Evolutionary conservation across 2,329 filamentous ascomycete genomes (phyloP), one percentile per base, ranked within the genome.

Genomic region (Neonectria magnoliae): DNA sequence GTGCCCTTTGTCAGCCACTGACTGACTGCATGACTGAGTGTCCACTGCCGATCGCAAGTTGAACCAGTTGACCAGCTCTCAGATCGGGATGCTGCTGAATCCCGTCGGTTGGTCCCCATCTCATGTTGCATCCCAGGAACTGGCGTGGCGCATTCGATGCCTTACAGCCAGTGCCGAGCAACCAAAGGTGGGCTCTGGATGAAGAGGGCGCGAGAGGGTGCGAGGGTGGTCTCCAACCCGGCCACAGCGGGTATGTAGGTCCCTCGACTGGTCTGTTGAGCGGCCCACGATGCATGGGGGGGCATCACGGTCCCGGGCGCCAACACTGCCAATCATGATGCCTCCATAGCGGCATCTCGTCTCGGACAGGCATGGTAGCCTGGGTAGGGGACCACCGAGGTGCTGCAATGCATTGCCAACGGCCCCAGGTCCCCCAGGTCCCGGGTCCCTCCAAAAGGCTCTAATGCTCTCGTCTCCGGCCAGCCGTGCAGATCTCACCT

Each of bases 261-360:
- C 68, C 73, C 70, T 71, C 63, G 64, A 75, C 67, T 71, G 71
- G 70, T 65, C 71, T 56, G 62, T 64, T 58, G 57, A 64, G 56
- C 45, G 61, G 59, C 64, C 72, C 72, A 71, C 64, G 66, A 67
- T 68, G 69, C 65, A 70, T 69, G 71, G 68, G 59, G 59, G 66
- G 64, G 64, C 59, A 73, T 71, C 71, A 74, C 68, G 61, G 64
- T 72, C 66, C 65, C 67, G 69, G 76, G 77, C 77, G 77, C 75
- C 76, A 78, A 77, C 69, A 69, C 53, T 66, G 50, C 77, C 77
- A 79, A 79, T 79, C 73, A 78, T 52, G 57, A 65, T 25, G 54
- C 56, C 55, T 33, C 52, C 48, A 57, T 55, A 63, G 53, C 55
- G 60, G 64, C 69, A 65, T 64, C 56, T 48, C 41, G 58, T 68